Percentiles rank a stretch among this genome's conserved stretches.
phyloP scores from a whole-genome alignment of 2,329 filamentous ascomycete species.

The Pseudocercospora crystallina region DNA sequence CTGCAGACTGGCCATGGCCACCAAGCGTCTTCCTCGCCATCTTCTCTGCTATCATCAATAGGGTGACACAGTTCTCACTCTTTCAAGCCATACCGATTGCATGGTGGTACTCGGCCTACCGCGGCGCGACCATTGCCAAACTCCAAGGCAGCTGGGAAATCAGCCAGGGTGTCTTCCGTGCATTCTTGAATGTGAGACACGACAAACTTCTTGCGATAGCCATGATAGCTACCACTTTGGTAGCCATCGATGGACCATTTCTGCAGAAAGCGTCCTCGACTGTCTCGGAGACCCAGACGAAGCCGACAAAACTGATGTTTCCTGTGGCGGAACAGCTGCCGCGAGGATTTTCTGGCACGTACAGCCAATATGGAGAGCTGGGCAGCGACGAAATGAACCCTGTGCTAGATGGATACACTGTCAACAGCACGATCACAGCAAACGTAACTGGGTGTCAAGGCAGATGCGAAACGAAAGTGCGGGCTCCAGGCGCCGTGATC shows the following conservation, averaged over 20 bases:
- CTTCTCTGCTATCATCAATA: constrained; percentile 11
- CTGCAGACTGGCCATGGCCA: constrained; percentile 11
- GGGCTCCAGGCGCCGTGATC: constrained; percentile 1
- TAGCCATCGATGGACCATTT: constrained; percentile 13
- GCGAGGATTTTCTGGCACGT: constrained; percentile 10
- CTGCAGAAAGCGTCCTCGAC: constrained; percentile 14
- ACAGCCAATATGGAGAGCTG: background rate
- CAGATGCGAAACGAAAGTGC: constrained; percentile 1
- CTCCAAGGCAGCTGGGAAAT: constrained; percentile 16
- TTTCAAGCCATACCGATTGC: constrained; percentile 10
- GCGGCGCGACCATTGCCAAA: constrained; percentile 9
- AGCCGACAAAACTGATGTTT: constrained; percentile 3
- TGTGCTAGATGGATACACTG: background rate
- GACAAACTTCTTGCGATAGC: constrained; percentile 7
- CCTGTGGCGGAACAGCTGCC: constrained; percentile 12
- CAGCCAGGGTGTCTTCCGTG: constrained; percentile 7
- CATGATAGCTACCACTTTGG: constrained; percentile 6
- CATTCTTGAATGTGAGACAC: constrained; percentile 1
- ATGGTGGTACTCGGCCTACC: constrained; percentile 15
- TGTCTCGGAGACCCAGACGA: constrained; percentile 4
- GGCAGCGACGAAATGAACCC: background rate
- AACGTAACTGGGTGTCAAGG: constrained; percentile 4
- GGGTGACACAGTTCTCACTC: constrained; percentile 8
- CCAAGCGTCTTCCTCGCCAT: constrained; percentile 21
- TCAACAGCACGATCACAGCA: constrained; percentile 6